These are phyloP conservation scores for Pythium insidiosum DNA, from an alignment of 352 stramenopile genomes.

Conservation along the genomic window DNA sequence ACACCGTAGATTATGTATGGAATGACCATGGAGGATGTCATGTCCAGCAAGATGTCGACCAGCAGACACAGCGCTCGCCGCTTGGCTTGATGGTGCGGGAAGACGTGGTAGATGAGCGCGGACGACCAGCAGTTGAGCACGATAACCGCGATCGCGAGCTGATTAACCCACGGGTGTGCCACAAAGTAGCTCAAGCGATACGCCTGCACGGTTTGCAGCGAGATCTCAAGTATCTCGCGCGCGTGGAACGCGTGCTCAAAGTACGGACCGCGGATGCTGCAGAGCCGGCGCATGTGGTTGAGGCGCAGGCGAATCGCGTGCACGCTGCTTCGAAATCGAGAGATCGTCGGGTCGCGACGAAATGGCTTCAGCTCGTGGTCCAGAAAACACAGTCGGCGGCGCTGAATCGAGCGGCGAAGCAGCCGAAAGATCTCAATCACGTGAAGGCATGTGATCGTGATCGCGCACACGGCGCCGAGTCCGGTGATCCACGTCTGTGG, in stretches of 20 bases:
- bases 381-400: neutral
- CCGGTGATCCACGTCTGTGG: neutral
- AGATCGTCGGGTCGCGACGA: neutral
- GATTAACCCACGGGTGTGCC: constrained; percentile 6
- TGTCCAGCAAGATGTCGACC: constrained; percentile 7
- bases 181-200: constrained; percentile 9
- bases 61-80: constrained; percentile 3
- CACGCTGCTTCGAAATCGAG: neutral
- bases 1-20: constrained; percentile 3
- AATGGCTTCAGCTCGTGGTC: neutral
- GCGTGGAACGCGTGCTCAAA: constrained; percentile 9
- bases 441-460: neutral
- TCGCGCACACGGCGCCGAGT: neutral
- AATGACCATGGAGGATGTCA: constrained; percentile 2
- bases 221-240: constrained; percentile 7
- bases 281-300: neutral
- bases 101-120: constrained; percentile 2
- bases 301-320: neutral
- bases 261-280: constrained; percentile 6
- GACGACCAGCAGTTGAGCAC: constrained; percentile 10
- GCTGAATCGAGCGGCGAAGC: neutral
- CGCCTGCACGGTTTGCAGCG: constrained; percentile 1
- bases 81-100: neutral
- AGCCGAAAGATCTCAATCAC: neutral
- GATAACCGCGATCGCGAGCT: constrained; percentile 3